Conservation (phyloP, 2,329 filamentous ascomycete genomes). For the Sarocladium brachiariae region DNA sequence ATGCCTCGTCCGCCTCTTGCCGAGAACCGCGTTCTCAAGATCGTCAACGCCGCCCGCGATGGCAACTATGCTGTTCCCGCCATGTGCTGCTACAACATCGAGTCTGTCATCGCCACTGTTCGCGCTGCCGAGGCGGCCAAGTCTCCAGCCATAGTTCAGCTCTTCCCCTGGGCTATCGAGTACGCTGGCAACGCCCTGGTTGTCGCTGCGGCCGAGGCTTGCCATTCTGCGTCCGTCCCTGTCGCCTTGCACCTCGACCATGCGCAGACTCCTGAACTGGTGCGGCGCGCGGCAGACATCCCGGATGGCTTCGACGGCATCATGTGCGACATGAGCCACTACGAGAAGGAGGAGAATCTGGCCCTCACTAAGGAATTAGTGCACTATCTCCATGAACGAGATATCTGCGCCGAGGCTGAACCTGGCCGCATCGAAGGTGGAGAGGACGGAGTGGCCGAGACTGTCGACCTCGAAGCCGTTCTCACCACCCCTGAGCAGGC, state of each 20-base stretch:
- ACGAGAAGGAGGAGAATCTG: conserved; percentile 66
- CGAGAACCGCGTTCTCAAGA: conserved; percentile 11
- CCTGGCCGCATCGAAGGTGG: conserved; percentile 53
- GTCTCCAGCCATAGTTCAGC: conserved; percentile 60
- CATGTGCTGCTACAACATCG: conserved; percentile 59
- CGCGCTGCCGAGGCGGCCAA: conserved; percentile 59
- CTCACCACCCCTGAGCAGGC: conserved; percentile 64
- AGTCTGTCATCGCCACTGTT: conserved; percentile 61
- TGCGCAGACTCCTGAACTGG: conserved; percentile 54
- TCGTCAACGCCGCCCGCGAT: conserved; percentile 14
- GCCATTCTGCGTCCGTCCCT: conserved; percentile 47
- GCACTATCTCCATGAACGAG: conserved; percentile 10
- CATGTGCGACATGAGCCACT: conserved; percentile 73
- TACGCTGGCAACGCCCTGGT: conserved; percentile 52
- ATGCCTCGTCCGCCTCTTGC: conserved; percentile 10
- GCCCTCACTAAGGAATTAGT: conserved; percentile 15
- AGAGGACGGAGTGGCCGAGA: conserved; percentile 65
- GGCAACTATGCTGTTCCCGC: conserved; percentile 43
- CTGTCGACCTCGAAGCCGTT: conserved; percentile 35
- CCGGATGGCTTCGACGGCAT: conserved; percentile 52
- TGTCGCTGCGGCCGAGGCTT: conserved; percentile 47
- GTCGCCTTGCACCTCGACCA: conserved; percentile 61
- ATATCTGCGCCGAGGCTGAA: conserved; percentile 13
- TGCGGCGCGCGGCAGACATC: conserved; percentile 47
- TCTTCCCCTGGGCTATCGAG: conserved; percentile 65